Evolutionary conservation across 1,139 yeast species (phyloP).

Genomic region (Sugiyamaella sp.): DNA sequence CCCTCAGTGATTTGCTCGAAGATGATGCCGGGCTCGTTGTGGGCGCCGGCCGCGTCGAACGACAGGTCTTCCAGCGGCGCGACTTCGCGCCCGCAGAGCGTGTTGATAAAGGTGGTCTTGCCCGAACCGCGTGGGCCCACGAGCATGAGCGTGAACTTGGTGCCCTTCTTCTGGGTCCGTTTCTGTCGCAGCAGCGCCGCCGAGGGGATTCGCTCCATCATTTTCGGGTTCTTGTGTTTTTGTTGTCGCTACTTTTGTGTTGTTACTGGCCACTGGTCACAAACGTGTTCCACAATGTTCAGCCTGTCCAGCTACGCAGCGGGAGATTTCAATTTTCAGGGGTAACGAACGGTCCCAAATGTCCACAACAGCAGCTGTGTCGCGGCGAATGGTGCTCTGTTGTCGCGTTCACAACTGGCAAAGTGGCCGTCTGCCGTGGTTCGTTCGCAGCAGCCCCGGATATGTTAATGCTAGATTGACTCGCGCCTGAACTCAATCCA

Average conservation of each 20-base stretch:
- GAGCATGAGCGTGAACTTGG: constrained; percentile 80
- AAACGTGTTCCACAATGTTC: no score
- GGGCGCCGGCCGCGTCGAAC: constrained; percentile 49
- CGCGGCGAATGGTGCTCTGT: no score
- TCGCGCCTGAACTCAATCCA: neutral
- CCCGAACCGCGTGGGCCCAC: constrained; percentile 82
- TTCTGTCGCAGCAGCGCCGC: constrained; percentile 54
- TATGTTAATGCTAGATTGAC: neutral
- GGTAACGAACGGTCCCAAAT: neutral
- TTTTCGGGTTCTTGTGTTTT: neutral
- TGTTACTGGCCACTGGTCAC: no score
- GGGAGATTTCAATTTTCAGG: constrained; percentile 3
- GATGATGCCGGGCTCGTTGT: constrained; percentile 52
- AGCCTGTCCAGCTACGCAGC: no score
- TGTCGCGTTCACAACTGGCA: no score
- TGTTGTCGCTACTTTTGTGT: neutral
- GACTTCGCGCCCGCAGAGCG: constrained; percentile 84
- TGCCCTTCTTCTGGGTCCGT: constrained; percentile 82
- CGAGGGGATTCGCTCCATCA: constrained; percentile 29
- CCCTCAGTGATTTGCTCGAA: constrained; percentile 46
- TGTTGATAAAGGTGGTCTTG: constrained; percentile 78
- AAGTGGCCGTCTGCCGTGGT: no score
- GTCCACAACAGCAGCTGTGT: neutral
- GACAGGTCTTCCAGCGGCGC: constrained; percentile 48
- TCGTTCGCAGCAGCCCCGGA: no score